Conservation (phyloP, 176 grass and related monocot genomes). For the Puya raimondii region DNA sequence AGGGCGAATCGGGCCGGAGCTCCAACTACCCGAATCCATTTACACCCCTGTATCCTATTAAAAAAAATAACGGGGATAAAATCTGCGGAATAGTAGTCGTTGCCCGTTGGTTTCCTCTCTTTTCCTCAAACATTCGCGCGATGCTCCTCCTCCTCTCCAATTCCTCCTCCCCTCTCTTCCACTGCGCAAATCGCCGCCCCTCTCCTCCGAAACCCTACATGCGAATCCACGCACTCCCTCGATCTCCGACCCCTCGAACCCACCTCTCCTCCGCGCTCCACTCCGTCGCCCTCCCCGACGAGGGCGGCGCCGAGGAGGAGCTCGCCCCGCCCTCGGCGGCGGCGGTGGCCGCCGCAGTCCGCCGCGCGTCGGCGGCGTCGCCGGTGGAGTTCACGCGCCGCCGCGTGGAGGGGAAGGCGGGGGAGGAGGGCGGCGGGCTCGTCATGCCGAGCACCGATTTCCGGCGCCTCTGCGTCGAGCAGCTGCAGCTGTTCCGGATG, state of each 20-base stretch:
- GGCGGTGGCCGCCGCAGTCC: conserved; percentile 29
- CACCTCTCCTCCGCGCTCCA: background rate
- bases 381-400: conserved; percentile 44
- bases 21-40: too few species aligned
- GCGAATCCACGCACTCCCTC: background rate
- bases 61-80: too few species aligned
- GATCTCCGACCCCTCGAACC: background rate
- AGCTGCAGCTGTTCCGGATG: conserved; percentile 63
- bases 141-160: conserved; percentile 16
- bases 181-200: background rate
- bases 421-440: conserved; percentile 1
- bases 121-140: background rate
- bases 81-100: too few species aligned
- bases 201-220: background rate
- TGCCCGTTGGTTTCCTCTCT: conserved; percentile 2
- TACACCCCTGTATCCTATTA: too few species aligned
- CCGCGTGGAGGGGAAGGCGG: conserved; percentile 11
- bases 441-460: conserved; percentile 59
- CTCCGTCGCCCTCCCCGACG: conserved; percentile 16
- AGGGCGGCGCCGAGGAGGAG: background rate
- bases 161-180: background rate
- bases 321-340: background rate
- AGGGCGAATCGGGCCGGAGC: too few species aligned
- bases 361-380: conserved; percentile 40
- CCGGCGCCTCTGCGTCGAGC: conserved; percentile 45